Percentiles rank a stretch among this genome's conserved stretches.
phyloP scores from a whole-genome alignment of 805 yeast species.

The Teunomyces gatunensis region DNA sequence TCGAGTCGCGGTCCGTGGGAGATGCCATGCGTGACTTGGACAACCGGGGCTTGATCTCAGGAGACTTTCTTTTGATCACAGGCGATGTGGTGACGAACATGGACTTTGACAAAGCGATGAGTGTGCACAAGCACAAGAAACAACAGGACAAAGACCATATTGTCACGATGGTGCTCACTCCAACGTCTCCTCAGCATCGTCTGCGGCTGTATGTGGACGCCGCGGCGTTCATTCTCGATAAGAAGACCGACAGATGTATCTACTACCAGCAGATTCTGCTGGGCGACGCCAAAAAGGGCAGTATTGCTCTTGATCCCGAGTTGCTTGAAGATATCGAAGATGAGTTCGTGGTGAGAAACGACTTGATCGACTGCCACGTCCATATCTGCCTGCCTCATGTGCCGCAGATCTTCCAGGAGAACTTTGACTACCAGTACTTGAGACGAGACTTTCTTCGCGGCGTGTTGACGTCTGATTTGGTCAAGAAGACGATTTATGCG shows the following conservation, averaged over 20 bases:
- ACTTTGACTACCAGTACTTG: slow-evolving; percentile 87
- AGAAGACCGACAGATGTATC: slow-evolving; percentile 69
- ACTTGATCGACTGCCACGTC: slow-evolving; percentile 92
- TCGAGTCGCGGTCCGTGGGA: slow-evolving; percentile 89
- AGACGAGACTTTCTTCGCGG: slow-evolving; percentile 89
- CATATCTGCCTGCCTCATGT: slow-evolving; percentile 94
- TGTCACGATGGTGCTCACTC: slow-evolving; percentile 88
- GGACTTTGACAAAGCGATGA: slow-evolving; percentile 70
- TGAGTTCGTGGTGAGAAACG: slow-evolving; percentile 82
- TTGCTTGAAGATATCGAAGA: slow-evolving; percentile 66
- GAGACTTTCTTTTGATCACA: slow-evolving; percentile 84
- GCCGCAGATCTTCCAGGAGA: slow-evolving; percentile 93
- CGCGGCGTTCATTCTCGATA: slow-evolving; percentile 80
- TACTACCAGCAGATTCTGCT: slow-evolving; percentile 80
- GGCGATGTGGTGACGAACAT: slow-evolving; percentile 97
- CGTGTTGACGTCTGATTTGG: slow-evolving; percentile 82
- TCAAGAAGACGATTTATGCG: slow-evolving; percentile 88
- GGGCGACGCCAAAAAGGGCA: slow-evolving; percentile 30
- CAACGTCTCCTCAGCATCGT: slow-evolving; percentile 80
- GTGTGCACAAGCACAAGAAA: slow-evolving; percentile 69
- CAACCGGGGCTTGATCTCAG: slow-evolving; percentile 81
- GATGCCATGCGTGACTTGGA: slow-evolving; percentile 97
- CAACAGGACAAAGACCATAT: slow-evolving; percentile 84
- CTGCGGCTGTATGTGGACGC: slow-evolving; percentile 80
- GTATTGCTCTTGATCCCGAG: slow-evolving; percentile 76